Conservation (phyloP, 2,329 filamentous ascomycete species). For the Alternaria dauci region DNA sequence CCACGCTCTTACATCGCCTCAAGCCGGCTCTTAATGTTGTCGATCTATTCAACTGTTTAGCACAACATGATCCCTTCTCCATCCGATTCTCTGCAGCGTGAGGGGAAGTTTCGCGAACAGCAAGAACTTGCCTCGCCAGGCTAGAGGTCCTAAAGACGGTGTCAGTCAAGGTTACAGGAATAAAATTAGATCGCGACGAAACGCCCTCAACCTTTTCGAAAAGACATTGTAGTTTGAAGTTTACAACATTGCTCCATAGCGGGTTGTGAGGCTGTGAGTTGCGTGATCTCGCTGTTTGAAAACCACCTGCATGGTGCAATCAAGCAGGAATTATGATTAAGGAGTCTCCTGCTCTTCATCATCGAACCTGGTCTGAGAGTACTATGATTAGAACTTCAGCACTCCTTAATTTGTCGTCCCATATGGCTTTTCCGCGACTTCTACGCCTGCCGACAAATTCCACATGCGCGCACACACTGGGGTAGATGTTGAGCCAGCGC, state of each 20-base stretch:
- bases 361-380: neutral
- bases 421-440: neutral
- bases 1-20: neutral
- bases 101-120: neutral
- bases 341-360: neutral
- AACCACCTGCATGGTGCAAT: neutral
- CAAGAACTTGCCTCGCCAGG: neutral
- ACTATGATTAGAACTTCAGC: neutral
- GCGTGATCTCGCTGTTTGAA: neutral
- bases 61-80: neutral
- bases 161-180: neutral
- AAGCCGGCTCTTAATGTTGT: neutral
- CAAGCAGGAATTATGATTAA: neutral
- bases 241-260: neutral
- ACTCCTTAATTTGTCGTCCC: neutral
- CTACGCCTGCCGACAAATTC: neutral
- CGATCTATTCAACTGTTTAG: neutral
- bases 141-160: neutral
- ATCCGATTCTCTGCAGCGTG: neutral
- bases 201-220: neutral
- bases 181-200: neutral
- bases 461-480: neutral
- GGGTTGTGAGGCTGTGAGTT: neutral
- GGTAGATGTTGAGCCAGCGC: neutral
- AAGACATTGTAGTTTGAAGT: neutral